phyloP scores from a whole-genome alignment of 345 rosid genomes.

The Erysimum cheiranthoides region DNA sequence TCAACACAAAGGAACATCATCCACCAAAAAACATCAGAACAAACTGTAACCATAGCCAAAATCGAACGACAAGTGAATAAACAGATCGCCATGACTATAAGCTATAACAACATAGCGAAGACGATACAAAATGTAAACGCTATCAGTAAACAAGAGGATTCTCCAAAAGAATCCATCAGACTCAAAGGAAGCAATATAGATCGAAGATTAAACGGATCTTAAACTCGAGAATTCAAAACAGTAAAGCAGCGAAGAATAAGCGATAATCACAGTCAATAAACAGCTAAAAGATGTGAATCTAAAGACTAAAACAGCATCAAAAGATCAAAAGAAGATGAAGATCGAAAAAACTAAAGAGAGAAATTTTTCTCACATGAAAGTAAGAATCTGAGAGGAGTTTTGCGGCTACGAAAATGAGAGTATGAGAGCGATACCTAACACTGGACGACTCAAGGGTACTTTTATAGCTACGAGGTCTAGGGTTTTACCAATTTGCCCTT shows the following conservation, averaged over 20 bases:
- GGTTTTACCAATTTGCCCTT: slow-evolving; percentile 37
- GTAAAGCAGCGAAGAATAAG: not conserved
- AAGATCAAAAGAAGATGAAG: not conserved
- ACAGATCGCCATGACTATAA: not conserved
- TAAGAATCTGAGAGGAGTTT: slow-evolving; percentile 20
- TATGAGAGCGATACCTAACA: not conserved
- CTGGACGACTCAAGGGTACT: not conserved
- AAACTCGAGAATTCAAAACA: not conserved
- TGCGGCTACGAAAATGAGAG: slow-evolving; percentile 34
- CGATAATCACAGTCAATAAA: not conserved
- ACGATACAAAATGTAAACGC: not conserved
- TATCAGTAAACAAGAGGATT: not conserved
- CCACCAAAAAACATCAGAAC: not conserved
- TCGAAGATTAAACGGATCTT: slow-evolving; percentile 14
- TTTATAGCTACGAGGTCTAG: slow-evolving; percentile 36
- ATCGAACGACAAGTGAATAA: not conserved
- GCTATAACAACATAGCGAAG: not conserved
- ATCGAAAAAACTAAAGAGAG: not conserved
- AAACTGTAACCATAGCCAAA: not conserved
- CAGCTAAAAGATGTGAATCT: not conserved
- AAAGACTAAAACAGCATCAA: not conserved
- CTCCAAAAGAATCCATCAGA: not conserved
- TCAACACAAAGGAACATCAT: not conserved
- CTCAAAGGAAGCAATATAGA: not conserved
- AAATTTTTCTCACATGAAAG: slow-evolving; percentile 25